Conservation (phyloP, 305 asterid species). For the Rubia occidens region DNA sequence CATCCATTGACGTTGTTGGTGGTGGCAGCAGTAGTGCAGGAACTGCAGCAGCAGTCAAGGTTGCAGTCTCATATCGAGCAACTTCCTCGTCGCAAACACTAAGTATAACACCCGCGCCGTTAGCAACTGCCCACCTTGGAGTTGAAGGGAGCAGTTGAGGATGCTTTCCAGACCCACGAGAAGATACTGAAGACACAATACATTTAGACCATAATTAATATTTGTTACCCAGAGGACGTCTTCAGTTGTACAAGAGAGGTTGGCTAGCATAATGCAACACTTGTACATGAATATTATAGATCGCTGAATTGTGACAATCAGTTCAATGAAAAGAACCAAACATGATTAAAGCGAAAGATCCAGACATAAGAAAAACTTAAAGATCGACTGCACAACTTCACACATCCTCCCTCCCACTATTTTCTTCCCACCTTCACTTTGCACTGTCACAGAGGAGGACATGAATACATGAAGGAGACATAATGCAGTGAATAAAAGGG, state of each 20-base stretch:
- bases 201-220: neutral
- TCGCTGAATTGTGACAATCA: neutral
- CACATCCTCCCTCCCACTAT: neutral
- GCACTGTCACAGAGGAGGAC: too few species aligned
- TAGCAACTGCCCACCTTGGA: slow-evolving; percentile 99
- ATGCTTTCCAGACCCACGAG: slow-evolving; percentile 99
- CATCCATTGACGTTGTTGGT: slow-evolving; percentile 96
- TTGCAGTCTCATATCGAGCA: slow-evolving; percentile 90
- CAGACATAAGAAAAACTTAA: neutral
- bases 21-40: slow-evolving; percentile 99
- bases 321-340: neutral
- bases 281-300: neutral
- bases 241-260: neutral
- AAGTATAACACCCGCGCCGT: slow-evolving; percentile 98
- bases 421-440: too few species aligned
- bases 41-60: slow-evolving; percentile 93
- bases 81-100: slow-evolving; percentile 99
- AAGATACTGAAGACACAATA: slow-evolving; percentile 46
- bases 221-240: neutral
- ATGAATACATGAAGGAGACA: too few species aligned
- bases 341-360: neutral
- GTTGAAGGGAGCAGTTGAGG: slow-evolving; percentile 94
- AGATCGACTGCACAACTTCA: neutral
- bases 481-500: too few species aligned
- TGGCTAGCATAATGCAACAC: slow-evolving; percentile 3